phyloP scores from a whole-genome alignment of 805 yeast species.

The Kurtzmaniella fragi region DNA sequence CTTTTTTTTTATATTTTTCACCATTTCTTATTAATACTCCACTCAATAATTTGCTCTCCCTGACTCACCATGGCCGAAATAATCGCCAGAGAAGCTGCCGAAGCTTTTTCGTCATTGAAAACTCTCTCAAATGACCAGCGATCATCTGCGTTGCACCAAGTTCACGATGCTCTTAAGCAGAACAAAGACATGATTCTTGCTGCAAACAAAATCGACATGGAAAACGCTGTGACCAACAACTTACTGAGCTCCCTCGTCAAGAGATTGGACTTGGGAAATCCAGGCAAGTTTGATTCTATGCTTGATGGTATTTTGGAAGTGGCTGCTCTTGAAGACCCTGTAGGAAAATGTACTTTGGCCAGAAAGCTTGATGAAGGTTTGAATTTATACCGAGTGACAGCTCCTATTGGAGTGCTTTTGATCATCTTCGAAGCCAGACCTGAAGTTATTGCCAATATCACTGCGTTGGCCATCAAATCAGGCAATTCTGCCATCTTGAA shows the following conservation, averaged over 20 bases:
- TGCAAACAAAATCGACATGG: constrained; percentile 76
- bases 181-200: constrained; percentile 57
- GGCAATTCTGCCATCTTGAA: constrained; percentile 96
- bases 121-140: constrained; percentile 71
- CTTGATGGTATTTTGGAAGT: constrained; percentile 92
- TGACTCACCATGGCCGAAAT: constrained; percentile 52
- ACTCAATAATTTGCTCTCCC: no score
- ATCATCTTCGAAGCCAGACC: constrained; percentile 96
- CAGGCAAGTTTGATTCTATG: constrained; percentile 90
- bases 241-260: constrained; percentile 71
- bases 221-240: constrained; percentile 55
- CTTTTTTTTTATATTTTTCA: no score
- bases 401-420: constrained; percentile 91
- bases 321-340: constrained; percentile 83
- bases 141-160: constrained; percentile 63
- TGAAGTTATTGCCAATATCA: constrained; percentile 96
- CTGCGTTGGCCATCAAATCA: constrained; percentile 91
- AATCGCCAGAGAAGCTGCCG: constrained; percentile 75
- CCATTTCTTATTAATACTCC: no score
- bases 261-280: constrained; percentile 74
- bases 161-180: constrained; percentile 62
- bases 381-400: constrained; percentile 73
- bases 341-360: constrained; percentile 82
- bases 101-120: constrained; percentile 80
- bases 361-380: constrained; percentile 87